Conservation (phyloP, 2,329 filamentous ascomycete species). For the Periconia digitata region DNA sequence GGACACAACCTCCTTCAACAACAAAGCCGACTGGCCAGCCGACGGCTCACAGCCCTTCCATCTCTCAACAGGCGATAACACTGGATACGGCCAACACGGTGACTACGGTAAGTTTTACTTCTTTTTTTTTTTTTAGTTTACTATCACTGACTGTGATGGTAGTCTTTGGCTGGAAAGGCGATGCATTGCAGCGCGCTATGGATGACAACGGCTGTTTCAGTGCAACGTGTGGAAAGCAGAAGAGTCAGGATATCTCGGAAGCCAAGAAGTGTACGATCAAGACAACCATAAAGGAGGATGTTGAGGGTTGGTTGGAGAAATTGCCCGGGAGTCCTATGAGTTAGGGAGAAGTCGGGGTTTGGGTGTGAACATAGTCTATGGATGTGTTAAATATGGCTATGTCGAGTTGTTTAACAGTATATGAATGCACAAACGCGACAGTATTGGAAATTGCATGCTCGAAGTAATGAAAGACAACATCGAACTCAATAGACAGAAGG, state of each 20-base stretch:
- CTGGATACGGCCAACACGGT: slow-evolving; percentile 18
- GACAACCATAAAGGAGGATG: slow-evolving; percentile 19
- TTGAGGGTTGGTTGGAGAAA: slow-evolving; percentile 17
- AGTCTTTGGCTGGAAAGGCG: slow-evolving; percentile 25
- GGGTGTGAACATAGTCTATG: background rate
- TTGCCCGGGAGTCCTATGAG: slow-evolving; percentile 5
- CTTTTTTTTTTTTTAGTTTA: background rate
- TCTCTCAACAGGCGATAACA: slow-evolving; percentile 18
- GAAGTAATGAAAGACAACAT: too few relatives aligned
- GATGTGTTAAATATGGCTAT: too few relatives aligned
- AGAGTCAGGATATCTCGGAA: slow-evolving; percentile 12
- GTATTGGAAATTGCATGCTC: background rate
- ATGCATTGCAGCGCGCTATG: slow-evolving; percentile 21
- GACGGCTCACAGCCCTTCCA: slow-evolving; percentile 23
- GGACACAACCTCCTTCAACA: slow-evolving; percentile 39
- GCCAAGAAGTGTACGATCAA: slow-evolving; percentile 18
- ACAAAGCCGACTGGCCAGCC: slow-evolving; percentile 19
- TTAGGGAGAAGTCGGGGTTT: background rate
- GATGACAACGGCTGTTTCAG: slow-evolving; percentile 22
- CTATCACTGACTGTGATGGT: slow-evolving; percentile 2
- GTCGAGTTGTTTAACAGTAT: too few relatives aligned
- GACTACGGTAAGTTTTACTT: background rate
- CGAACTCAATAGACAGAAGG: too few relatives aligned
- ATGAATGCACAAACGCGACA: too few relatives aligned
- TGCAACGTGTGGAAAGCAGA: slow-evolving; percentile 15